A percentile compares a stretch with the other conserved stretches of the same genome.
Evolutionary conservation across 148 eudicot genomes (phyloP).

Genomic region (Persicaria maculosa): DNA sequence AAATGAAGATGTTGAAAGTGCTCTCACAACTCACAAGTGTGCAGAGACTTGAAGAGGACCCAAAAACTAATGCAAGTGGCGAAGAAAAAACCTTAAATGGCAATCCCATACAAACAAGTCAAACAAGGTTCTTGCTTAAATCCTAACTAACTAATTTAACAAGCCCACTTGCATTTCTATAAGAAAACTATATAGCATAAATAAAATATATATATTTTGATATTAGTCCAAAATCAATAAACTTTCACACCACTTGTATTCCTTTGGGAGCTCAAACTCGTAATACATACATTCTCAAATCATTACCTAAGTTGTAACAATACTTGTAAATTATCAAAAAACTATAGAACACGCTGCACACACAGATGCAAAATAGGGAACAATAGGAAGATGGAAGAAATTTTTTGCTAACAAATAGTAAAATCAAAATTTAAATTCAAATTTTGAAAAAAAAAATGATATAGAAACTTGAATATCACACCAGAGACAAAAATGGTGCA

Average conservation of each 20-base stretch:
- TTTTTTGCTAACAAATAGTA: neutral
- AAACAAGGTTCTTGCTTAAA: too few species aligned
- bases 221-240: neutral
- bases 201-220: too few species aligned
- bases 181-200: too few species aligned
- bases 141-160: too few species aligned
- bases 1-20: too few species aligned
- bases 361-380: constrained; percentile 2
- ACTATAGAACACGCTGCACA: constrained; percentile 1
- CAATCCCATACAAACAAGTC: too few species aligned
- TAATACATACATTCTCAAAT: constrained; percentile 7
- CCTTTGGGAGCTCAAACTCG: neutral
- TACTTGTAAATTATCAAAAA: neutral
- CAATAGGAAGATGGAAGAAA: neutral
- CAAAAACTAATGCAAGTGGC: too few species aligned
- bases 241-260: neutral
- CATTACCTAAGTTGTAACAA: neutral
- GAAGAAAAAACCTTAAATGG: too few species aligned
- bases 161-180: too few species aligned
- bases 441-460: neutral
- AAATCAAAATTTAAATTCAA: neutral
- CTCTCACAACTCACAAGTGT: too few species aligned
- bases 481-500: constrained; percentile 11
- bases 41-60: too few species aligned
- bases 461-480: neutral